A percentile compares a stretch with the other conserved stretches of the same genome.
These are phyloP conservation scores for Lizonia empirigonia DNA, from an alignment of 2,329 filamentous ascomycete genomes.

Conservation along the genomic window DNA sequence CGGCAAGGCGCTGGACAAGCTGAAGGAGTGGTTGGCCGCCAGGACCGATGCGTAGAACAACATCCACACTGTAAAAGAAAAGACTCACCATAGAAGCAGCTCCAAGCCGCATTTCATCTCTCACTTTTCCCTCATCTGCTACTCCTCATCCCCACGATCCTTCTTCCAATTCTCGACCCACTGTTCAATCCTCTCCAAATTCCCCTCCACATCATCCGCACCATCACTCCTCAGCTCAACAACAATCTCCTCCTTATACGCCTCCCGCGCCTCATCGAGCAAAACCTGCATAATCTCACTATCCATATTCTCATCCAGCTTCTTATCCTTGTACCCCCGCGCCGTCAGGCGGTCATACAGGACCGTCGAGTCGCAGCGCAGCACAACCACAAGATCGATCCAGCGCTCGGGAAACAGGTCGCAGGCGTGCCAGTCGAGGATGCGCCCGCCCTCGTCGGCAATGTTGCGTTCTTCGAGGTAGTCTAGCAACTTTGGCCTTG, in stretches of 20 bases:
- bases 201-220: slow-evolving; percentile 86
- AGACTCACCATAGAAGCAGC: slow-evolving; percentile 10
- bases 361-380: slow-evolving; percentile 78
- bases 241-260: slow-evolving; percentile 85
- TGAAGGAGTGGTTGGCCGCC: slow-evolving; percentile 76
- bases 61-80: neutral
- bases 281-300: slow-evolving; percentile 97
- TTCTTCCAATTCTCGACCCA: slow-evolving; percentile 86
- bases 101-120: neutral
- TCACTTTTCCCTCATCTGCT: slow-evolving; percentile 1
- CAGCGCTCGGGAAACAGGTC: slow-evolving; percentile 91
- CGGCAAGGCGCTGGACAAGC: slow-evolving; percentile 81
- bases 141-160: slow-evolving; percentile 57
- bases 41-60: slow-evolving; percentile 31
- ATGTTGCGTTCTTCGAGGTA: slow-evolving; percentile 80
- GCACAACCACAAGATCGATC: slow-evolving; percentile 93
- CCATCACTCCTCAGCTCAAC: slow-evolving; percentile 85
- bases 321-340: slow-evolving; percentile 80
- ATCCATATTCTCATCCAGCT: slow-evolving; percentile 95
- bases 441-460: slow-evolving; percentile 71
- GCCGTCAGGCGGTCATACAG: slow-evolving; percentile 83
- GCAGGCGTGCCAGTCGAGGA: slow-evolving; percentile 98
- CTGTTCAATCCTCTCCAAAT: slow-evolving; percentile 79
- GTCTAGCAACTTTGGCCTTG: too few species aligned
- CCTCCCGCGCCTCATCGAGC: slow-evolving; percentile 84